Base-by-base conservation (phyloP, 441 rosid species). In the Bruguiera hainesii region DNA sequence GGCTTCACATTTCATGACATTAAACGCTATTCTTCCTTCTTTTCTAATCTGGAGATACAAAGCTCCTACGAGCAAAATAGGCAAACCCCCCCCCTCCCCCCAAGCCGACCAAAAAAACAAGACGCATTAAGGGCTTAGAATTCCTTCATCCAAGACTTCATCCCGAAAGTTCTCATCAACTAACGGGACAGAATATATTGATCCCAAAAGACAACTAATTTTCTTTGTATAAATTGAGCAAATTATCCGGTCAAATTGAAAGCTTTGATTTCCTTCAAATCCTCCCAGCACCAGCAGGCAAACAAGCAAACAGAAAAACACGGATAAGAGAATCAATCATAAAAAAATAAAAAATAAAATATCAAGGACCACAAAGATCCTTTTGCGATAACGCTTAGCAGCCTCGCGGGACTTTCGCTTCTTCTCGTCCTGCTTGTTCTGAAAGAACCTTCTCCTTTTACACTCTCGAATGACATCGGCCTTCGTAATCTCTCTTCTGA, bases 381-480 rank as follows among this genome's bases (percentile, higher is more conserved):
- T 85, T 81, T 76, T 78, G 31, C 82, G 78, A 62, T 85, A 87
- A 60, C 95, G 91, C 90, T 83, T 89, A 64, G 96, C 95, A 39
- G 95, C 98, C 64, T 92, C 96, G n/a, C 93, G 90, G 20, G 79
- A 19, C 85, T 78, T 90, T 4, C 98, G 79, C 74, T 88, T 90
- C 88, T 81, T 83, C 90, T 87, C 87, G 3, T 92, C 98, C 63
- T 87, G 91, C 56, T 78, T 79, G 72, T 84, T 88, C 89, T 92
- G 96, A 60, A 66, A 74, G 81, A 66, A 85, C 70, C 83, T 83
- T 80, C 97, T 83, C n/a, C 96, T 73, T 74, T 84, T 87, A 67
- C 88, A 79, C 79, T 89, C 92, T 72, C 83, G 98, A 57, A 93
- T 86, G 8, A 89, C 79, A 9, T 96, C 98, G 6, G 96, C 90